Percentiles rank a stretch among this genome's conserved stretches.
These are phyloP conservation scores for Raphidocelis subcapitata DNA, from an alignment of 139 green algal species.

Conservation along the genomic window DNA sequence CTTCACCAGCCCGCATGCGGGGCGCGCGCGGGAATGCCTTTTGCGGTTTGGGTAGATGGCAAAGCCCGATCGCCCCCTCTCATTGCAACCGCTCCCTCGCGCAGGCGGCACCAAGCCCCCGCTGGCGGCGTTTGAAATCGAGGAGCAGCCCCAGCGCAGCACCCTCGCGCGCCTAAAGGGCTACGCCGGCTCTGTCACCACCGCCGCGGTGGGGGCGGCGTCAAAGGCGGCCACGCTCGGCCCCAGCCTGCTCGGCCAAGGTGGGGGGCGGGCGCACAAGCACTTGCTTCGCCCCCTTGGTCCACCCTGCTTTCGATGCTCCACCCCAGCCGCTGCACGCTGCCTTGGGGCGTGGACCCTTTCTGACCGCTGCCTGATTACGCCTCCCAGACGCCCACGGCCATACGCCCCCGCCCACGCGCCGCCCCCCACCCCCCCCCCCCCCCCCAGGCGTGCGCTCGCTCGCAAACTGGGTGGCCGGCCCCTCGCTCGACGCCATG, in stretches of 20 bases:
- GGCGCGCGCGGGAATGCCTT: too few relatives aligned
- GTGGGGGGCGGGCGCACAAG: neutral
- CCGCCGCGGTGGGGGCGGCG: slow-evolving; percentile 20
- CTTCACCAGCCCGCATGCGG: too few relatives aligned
- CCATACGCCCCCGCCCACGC: too few relatives aligned
- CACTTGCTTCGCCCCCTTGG: slow-evolving; percentile 2
- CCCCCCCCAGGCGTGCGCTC: neutral
- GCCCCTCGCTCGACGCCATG: too few relatives aligned
- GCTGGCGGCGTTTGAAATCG: slow-evolving; percentile 40
- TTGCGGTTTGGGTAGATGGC: too few relatives aligned
- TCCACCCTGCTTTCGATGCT: neutral
- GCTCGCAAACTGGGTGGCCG: neutral
- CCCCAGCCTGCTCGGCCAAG: slow-evolving; percentile 14
- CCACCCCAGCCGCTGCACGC: too few relatives aligned
- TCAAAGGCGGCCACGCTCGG: slow-evolving; percentile 9
- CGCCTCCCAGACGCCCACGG: too few relatives aligned
- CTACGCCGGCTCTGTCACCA: slow-evolving; percentile 21
- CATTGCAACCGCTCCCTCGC: too few relatives aligned
- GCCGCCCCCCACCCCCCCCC: too few relatives aligned
- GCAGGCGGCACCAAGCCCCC: slow-evolving; percentile 30
- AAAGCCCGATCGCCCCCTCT: too few relatives aligned
- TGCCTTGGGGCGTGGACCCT: too few relatives aligned
- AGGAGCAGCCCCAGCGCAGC: slow-evolving; percentile 34
- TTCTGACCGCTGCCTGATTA: too few relatives aligned
- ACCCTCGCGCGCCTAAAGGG: slow-evolving; percentile 37